These are phyloP conservation scores for Chlamydomonas sp. DNA, from an alignment of 139 green algal genomes.

Conservation along the genomic window DNA sequence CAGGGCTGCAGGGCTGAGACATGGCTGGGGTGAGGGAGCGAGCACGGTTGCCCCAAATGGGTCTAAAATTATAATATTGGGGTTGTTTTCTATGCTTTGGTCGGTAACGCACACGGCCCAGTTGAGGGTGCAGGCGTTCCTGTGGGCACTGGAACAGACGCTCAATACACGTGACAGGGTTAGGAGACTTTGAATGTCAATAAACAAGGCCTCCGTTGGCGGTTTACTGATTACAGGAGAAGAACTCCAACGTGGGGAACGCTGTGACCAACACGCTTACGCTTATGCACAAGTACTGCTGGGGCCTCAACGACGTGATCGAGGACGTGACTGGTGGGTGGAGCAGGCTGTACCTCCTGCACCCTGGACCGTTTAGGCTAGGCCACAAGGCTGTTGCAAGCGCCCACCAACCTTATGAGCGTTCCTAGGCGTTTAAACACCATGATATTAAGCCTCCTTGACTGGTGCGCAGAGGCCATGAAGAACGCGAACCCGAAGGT, in stretches of 20 bases:
- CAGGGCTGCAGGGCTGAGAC: too few species aligned
- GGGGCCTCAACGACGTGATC: slow-evolving; percentile 72
- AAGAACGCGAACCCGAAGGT: slow-evolving; percentile 89
- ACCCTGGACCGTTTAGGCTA: not conserved
- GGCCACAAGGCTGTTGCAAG: too few species aligned
- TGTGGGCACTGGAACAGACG: too few species aligned
- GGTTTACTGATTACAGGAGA: slow-evolving; percentile 64
- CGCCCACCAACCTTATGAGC: too few species aligned
- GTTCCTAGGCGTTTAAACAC: not conserved
- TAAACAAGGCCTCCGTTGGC: not conserved
- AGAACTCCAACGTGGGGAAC: slow-evolving; percentile 79
- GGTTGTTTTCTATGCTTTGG: too few species aligned
- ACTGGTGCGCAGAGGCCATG: slow-evolving; percentile 52
- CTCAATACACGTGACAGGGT: too few species aligned
- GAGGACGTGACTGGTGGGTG: slow-evolving; percentile 63
- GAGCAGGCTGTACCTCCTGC: not conserved
- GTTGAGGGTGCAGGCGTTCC: too few species aligned
- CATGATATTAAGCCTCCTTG: not conserved
- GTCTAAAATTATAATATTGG: too few species aligned
- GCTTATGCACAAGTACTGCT: slow-evolving; percentile 78
- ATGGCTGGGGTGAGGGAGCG: too few species aligned
- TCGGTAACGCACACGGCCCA: too few species aligned
- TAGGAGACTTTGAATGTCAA: too few species aligned
- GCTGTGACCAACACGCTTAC: slow-evolving; percentile 70
- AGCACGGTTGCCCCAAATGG: too few species aligned